Base-by-base conservation (phyloP, 345 rosid species). In the Cardamine resedifolia region DNA sequence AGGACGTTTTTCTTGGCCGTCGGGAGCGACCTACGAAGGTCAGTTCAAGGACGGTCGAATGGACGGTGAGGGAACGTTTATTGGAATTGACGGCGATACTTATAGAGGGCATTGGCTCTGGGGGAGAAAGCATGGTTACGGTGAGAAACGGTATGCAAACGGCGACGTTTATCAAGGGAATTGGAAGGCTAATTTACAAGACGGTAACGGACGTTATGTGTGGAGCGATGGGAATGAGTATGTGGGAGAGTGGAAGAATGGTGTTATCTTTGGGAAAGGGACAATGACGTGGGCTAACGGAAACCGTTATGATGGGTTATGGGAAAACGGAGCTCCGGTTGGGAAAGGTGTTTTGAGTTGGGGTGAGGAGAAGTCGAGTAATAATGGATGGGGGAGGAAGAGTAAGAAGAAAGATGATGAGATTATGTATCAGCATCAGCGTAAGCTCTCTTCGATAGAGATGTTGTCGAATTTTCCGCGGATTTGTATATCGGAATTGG, bases 1-100 rank as follows among this genome's bases (percentile, higher is more conserved):
- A 24, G 96, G 96, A 3, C 80, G 82, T 64, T 89, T 87, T 72
- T 83, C 90, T 2, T 87, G 96, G 96, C 90, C 96, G 0, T 84
- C 92, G 0, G 92, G 92, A 2, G 92, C 96, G 0, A 83, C 86
- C 3, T 89, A 84, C 55, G 89, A 89, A 73, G 96, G 96, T 6
- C 81, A 83, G 16, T 89, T 87, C 79, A 82, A 69, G 69, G 80
- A 77, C 16, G 96, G 96, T 16, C 74, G 79, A 15, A 87, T 87
- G 92, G 85, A 84, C 20, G 92, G 96, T 0, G 63, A 52, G 7
- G 96, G 90, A 21, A 84, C 87, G 0, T 89, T 85, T 62, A 82
- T 84, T 2, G 90, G 92, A 15, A 80, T 83, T 10, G 81, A 83
- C 3, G 89, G 92, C 0, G 96, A 89, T 27, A 79, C 85, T 2